A percentile compares a stretch with the other conserved stretches of the same genome.
Evolutionary conservation across 495 filamentous ascomycete species (phyloP).

Genomic region (Daldinia loculata): DNA sequence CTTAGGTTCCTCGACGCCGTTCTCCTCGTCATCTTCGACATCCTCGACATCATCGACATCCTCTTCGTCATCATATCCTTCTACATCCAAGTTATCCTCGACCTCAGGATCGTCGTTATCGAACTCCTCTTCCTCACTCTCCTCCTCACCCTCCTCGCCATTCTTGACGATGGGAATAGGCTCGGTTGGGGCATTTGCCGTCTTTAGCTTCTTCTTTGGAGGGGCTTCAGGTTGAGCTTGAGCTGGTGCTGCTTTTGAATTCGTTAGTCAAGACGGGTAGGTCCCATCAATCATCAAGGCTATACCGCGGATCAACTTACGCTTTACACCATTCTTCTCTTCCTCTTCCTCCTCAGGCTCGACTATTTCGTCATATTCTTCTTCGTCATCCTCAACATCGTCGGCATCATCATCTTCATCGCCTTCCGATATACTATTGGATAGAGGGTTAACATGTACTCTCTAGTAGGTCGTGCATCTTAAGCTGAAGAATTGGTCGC

Average conservation of each 20-base stretch:
- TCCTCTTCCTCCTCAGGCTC: conserved; percentile 43
- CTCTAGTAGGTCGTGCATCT: background rate
- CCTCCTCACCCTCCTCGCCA: conserved; percentile 47
- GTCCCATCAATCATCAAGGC: background rate
- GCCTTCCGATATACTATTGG: conserved; percentile 43
- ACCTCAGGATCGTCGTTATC: conserved; percentile 41
- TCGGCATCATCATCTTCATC: conserved; percentile 52
- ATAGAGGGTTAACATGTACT: conserved; percentile 17
- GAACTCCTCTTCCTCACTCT: conserved; percentile 46
- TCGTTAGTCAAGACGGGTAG: conserved; percentile 24
- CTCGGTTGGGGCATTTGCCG: conserved; percentile 40
- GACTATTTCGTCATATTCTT: conserved; percentile 45
- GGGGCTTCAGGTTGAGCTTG: conserved; percentile 49
- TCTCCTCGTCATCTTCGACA: conserved; percentile 32
- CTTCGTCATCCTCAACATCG: conserved; percentile 53
- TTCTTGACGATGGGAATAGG: conserved; percentile 43
- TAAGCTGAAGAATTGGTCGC: background rate
- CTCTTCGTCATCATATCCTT: conserved; percentile 48
- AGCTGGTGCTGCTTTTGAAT: conserved; percentile 9
- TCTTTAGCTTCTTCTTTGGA: conserved; percentile 61
- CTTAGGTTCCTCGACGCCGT: conserved; percentile 44
- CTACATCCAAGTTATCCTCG: conserved; percentile 48
- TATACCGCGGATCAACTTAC: conserved; percentile 28
- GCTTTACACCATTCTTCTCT: conserved; percentile 44
- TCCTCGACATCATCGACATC: conserved; percentile 49